Evolutionary conservation across 495 filamentous ascomycete genomes (phyloP).

Genomic region (Trichoderma parareesei): DNA sequence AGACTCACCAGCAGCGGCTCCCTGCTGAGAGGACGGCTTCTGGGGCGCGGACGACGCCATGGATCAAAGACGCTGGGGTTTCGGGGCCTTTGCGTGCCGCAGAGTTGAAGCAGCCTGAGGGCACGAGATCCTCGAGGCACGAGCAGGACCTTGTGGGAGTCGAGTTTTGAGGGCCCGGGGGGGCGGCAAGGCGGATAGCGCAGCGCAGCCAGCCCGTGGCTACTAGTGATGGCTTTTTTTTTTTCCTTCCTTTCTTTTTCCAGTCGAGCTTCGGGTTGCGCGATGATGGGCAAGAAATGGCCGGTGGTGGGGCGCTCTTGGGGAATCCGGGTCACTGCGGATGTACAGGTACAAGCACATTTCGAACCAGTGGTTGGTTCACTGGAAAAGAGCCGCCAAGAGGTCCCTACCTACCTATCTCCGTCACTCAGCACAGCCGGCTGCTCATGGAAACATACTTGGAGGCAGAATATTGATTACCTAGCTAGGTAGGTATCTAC

Average conservation of each 20-base stretch:
- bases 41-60: not conserved
- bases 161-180: conserved; percentile 6
- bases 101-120: not conserved
- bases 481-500: no score
- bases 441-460: no score
- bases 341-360: not conserved
- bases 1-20: not conserved
- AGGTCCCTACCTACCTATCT: no score
- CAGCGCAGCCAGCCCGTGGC: conserved; percentile 2
- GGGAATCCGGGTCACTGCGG: not conserved
- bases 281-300: not conserved
- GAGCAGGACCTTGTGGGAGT: conserved; percentile 1
- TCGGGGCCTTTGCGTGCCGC: not conserved
- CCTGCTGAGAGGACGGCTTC: not conserved
- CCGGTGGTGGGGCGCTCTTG: not conserved
- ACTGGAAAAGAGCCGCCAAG: no score
- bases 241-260: not conserved
- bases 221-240: not conserved
- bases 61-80: not conserved
- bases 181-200: not conserved
- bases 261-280: not conserved
- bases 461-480: no score
- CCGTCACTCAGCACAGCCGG: no score
- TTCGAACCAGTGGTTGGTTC: no score
- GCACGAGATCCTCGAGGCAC: not conserved